Base-by-base conservation (phyloP, 169 alveolate genomes). In the Babesia caballi region DNA sequence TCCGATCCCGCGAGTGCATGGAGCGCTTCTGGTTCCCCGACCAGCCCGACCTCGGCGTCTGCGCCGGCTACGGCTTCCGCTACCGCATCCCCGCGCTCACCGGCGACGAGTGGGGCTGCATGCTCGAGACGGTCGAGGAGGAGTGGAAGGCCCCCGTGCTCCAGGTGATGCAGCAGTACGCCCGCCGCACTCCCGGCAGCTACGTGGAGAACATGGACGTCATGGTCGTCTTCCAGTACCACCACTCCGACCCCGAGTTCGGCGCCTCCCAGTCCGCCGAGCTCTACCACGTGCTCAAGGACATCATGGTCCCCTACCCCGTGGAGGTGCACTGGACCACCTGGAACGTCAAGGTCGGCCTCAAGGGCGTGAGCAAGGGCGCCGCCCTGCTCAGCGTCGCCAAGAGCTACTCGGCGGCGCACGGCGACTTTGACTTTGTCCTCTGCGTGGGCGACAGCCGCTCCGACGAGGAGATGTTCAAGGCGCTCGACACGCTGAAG, bases 211-310 rank as follows among this genome's bases (percentile, higher is more conserved):
- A 86, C 52, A 91, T 89, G 85, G 96, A 91, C 23, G 63, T 84
- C 28, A 84, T 90, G 40, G 66, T 90, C 38, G 91, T 90, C 33
- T 92, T 90, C 88, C 95, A 90, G 85, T 92, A 85, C 74, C 84
- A 93, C 47, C 85, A 90, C 76, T 85, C 94, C 1, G 96, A 92
- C 63, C 94, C 94, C 25, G 93, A 92, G 63, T 91, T 92, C 57
- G 94, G 95, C 15, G 67, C 84, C 40, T 73, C 91, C 85, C 96
- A 92, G 57, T 95, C 96, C 23, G 87, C 82, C 50, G 96, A 92
- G 59, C 82, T 92, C 46, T 77, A 84, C 46, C 36, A 67, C 15
- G 72, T 78, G 30, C 83, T 85, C 25, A 77, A 63, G 36, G 65
- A 51, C 28, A 17, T 57, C n/a, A 66, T 77, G 81, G 3, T 65